Evolutionary conservation across 2,329 filamentous ascomycete genomes (phyloP), one percentile per base, ranked within the genome.

Genomic region (Arthrobotrys sinensis): DNA sequence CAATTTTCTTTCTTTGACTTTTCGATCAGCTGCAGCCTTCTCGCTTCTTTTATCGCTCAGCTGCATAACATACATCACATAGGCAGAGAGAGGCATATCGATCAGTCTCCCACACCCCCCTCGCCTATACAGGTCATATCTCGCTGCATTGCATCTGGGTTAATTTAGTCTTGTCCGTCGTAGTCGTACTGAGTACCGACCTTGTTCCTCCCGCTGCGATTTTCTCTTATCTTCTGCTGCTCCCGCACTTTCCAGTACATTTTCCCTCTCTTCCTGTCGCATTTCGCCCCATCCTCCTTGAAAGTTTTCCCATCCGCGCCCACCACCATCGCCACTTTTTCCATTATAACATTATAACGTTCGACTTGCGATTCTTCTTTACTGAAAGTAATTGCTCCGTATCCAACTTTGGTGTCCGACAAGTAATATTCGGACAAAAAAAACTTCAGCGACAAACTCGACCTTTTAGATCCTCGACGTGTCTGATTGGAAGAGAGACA

Each of bases 1-100:
- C 11, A 34, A 48, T 50, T 40, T 48, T 24, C 43, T 65, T 57
- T 36, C n/a, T 12, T 52, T 28, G 19, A 52, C 50, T 57, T n/a
- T 43, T 67, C 63, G 70, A 75, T 75, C 70, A 34, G 62, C 70
- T 75, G 70, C 70, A 75, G 69, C 69, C 60, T 57, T 34, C 50
- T 73, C 69, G 60, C 69, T 73, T 73, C 60, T 65, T 65, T 72
- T 72, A 65, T 73, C 69, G 50, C 69, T 73, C 69, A 73, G 69
- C 69, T 73, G 68, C 62, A 52, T 52, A 53, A 66, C 63, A 66
- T 66, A 66, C 60, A 48, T 64, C 43, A 34, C 50, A 14, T 19
- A 55, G 50, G 28, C 12, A 55, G 50, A 55, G n/a, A 24, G 50
- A 55, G 50, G 55, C 55, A 43, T 62, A 62, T 62, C 55, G 38